Conservation (phyloP, 1,139 yeast species). For the Wickerhamomyces sp. region DNA sequence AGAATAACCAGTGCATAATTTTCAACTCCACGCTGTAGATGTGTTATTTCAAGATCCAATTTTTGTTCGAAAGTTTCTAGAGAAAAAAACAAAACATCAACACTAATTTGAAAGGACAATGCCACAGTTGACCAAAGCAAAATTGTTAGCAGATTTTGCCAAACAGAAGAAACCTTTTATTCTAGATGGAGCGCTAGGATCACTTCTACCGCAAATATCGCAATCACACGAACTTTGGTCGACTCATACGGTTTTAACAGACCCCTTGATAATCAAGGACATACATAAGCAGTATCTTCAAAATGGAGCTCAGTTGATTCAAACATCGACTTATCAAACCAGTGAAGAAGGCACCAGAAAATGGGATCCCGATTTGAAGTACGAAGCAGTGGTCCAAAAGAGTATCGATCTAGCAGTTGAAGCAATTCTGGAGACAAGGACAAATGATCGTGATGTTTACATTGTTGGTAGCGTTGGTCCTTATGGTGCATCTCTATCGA, state of each 20-base stretch:
- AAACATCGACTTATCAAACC: conserved; percentile 61
- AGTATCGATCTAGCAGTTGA: conserved; percentile 27
- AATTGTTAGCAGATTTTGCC: too few species aligned
- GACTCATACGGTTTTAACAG: conserved; percentile 44
- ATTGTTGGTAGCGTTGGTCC: conserved; percentile 70
- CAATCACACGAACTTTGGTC: conserved; percentile 51
- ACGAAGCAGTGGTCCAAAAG: conserved; percentile 15
- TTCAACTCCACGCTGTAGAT: too few species aligned
- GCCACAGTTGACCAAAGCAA: too few species aligned
- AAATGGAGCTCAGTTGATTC: conserved; percentile 51
- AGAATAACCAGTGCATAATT: too few species aligned
- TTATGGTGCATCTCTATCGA: conserved; percentile 59
- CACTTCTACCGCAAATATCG: conserved; percentile 14
- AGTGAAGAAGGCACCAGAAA: conserved; percentile 16
- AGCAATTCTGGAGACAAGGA: conserved; percentile 14
- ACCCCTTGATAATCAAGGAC: conserved; percentile 41
- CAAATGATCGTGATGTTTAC: conserved; percentile 18
- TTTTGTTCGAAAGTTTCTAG: too few species aligned
- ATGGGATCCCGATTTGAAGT: conserved; percentile 9
- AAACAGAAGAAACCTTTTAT: not conserved
- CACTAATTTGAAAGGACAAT: too few species aligned
- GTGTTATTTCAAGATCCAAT: too few species aligned
- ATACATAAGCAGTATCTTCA: conserved; percentile 47
- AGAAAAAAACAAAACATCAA: too few species aligned
- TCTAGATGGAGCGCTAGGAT: conserved; percentile 8